phyloP scores from a whole-genome alignment of 2,329 filamentous ascomycete species.

The Aspergillus texensis region DNA sequence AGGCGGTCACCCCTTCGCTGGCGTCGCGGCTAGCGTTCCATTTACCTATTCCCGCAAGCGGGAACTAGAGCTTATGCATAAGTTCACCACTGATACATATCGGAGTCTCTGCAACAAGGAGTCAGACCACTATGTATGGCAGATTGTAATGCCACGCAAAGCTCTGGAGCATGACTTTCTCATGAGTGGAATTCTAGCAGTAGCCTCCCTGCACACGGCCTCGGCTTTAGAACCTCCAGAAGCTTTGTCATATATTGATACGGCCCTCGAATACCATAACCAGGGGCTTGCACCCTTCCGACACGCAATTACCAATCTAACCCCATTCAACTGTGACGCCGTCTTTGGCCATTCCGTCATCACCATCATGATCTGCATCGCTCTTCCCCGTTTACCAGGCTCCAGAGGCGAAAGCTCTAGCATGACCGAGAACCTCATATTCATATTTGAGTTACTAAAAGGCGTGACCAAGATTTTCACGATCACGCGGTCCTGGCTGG shows the following conservation, averaged over 20 bases:
- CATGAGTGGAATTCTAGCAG: constrained; percentile 45
- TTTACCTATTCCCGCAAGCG: constrained; percentile 23
- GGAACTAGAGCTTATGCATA: constrained; percentile 57
- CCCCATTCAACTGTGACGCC: constrained; percentile 40
- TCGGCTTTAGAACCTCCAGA: constrained; percentile 31
- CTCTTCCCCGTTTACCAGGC: constrained; percentile 36
- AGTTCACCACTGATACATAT: constrained; percentile 53
- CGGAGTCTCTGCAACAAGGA: constrained; percentile 41
- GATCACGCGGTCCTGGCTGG: constrained; percentile 44
- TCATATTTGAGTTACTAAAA: constrained; percentile 40
- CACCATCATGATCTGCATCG: constrained; percentile 39
- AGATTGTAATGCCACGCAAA: constrained; percentile 43
- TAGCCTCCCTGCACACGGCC: constrained; percentile 45
- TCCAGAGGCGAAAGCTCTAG: constrained; percentile 31
- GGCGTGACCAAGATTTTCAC: constrained; percentile 38
- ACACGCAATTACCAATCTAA: constrained; percentile 37
- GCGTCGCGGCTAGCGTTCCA: constrained; percentile 4
- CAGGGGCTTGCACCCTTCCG: constrained; percentile 39
- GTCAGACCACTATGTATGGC: constrained; percentile 40
- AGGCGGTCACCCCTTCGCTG: background rate
- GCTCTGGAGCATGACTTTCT: constrained; percentile 46
- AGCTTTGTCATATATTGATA: constrained; percentile 39
- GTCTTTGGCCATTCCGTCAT: constrained; percentile 42
- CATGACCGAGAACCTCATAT: constrained; percentile 40
- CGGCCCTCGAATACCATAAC: constrained; percentile 40